Conservation (phyloP, 306 rosid genomes). For the Cicer yamashitae region DNA sequence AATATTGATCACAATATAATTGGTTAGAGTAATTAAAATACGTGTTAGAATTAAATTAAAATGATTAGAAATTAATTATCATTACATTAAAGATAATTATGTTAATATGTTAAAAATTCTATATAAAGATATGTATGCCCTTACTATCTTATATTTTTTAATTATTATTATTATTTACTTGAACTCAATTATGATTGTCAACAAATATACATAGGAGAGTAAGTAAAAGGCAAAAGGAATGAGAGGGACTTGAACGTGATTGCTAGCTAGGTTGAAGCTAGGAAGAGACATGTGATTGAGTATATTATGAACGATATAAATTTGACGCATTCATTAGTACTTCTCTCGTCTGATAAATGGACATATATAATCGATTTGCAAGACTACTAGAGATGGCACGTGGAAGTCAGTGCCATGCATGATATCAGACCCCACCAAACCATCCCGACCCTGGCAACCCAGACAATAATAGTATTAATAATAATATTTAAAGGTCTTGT, state of each 20-base stretch:
- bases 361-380: not conserved
- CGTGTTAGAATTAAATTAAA: too few species aligned
- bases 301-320: not conserved
- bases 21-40: not conserved
- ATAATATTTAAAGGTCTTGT: too few species aligned
- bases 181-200: too few species aligned
- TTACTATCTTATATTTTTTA: too few species aligned
- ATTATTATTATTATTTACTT: too few species aligned
- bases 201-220: not conserved
- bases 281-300: constrained; percentile 23
- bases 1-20: not conserved
- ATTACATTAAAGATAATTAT: too few species aligned
- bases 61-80: too few species aligned
- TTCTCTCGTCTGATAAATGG: not conserved
- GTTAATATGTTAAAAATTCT: too few species aligned
- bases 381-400: not conserved
- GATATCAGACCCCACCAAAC: not conserved
- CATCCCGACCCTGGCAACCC: not conserved
- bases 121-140: too few species aligned
- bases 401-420: constrained; percentile 41
- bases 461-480: too few species aligned
- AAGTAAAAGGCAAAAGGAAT: constrained; percentile 66
- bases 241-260: constrained; percentile 43
- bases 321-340: not conserved
- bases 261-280: not conserved